phyloP scores from a whole-genome alignment of 2,329 filamentous ascomycete genomes.

The Colletotrichum sp. region DNA sequence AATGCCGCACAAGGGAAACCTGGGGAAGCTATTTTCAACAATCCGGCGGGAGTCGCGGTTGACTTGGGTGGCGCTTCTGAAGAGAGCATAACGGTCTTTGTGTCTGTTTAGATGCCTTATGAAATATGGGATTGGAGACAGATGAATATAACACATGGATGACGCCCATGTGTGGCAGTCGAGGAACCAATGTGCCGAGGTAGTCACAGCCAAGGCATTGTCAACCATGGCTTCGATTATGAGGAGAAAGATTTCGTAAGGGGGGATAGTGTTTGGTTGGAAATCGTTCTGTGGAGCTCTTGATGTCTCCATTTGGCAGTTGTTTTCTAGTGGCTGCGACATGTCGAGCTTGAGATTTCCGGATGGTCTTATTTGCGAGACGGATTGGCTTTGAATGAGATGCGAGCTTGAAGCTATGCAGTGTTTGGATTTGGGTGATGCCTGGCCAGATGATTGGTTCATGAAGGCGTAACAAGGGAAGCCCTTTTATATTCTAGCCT shows the following conservation, averaged over 20 bases:
- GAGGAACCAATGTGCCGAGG: neutral
- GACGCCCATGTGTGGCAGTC: neutral
- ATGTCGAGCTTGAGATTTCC: neutral
- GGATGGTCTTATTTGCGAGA: neutral
- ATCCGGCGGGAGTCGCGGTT: neutral
- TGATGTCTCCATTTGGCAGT: neutral
- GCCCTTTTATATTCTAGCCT: neutral
- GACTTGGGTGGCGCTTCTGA: neutral
- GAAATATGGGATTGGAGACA: no score
- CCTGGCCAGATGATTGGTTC: neutral
- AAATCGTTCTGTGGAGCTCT: neutral
- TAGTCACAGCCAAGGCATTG: neutral
- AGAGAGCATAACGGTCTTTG: fast-evolving
- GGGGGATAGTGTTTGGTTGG: neutral
- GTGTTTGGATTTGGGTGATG: neutral
- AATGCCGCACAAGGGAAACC: no score
- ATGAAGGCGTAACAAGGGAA: neutral
- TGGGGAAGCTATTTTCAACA: neutral
- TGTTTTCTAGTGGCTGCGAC: neutral
- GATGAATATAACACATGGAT: no score
- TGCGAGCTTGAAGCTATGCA: neutral
- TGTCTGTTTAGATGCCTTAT: neutral
- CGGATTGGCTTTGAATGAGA: neutral
- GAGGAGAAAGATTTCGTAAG: neutral
- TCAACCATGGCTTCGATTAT: neutral